These are phyloP conservation scores for Hymenoscyphus repandus DNA, from an alignment of 2,329 filamentous ascomycete genomes.

Conservation along the genomic window DNA sequence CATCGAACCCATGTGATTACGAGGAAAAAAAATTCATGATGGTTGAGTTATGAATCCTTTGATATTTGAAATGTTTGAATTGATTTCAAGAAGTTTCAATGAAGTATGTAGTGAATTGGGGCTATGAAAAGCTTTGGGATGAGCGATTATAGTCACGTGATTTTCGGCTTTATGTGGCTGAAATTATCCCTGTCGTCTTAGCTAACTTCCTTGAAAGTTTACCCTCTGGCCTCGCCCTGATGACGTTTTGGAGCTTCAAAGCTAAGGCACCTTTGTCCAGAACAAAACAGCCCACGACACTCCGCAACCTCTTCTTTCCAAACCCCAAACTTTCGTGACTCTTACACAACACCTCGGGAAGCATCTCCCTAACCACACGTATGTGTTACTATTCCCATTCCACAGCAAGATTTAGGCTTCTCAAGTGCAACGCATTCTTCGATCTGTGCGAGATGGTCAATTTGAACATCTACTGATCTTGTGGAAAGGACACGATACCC, in stretches of 20 bases:
- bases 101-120: too few relatives aligned
- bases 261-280: background rate
- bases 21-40: too few relatives aligned
- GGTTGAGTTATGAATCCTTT: too few relatives aligned
- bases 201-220: background rate
- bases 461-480: conserved; percentile 17
- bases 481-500: conserved; percentile 21
- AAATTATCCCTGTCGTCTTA: background rate
- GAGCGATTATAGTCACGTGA: background rate
- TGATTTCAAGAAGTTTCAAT: too few relatives aligned
- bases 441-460: too few relatives aligned
- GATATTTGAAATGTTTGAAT: too few relatives aligned
- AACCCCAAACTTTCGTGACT: background rate
- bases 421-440: too few relatives aligned
- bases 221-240: background rate
- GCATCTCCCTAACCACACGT: too few relatives aligned
- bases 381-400: background rate
- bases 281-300: background rate
- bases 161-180: too few relatives aligned
- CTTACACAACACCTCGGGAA: background rate
- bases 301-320: background rate
- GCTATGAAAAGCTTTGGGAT: too few relatives aligned
- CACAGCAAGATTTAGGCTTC: background rate
- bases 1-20: too few relatives aligned
- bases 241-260: background rate